Conservation (phyloP, 1,284 basidiomycete genomes). For the Irpex sp. region DNA sequence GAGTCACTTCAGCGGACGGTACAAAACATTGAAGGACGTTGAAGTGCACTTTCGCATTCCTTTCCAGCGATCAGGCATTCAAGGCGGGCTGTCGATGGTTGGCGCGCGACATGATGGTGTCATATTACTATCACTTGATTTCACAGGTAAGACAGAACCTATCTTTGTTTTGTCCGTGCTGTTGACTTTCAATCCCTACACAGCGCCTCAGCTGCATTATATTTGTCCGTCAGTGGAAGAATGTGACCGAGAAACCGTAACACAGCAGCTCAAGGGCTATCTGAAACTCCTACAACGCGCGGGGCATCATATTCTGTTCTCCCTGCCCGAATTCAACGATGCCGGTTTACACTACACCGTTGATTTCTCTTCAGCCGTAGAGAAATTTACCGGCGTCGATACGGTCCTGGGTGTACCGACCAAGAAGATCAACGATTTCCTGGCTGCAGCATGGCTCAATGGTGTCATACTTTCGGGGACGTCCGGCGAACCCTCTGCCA, state of each 20-base stretch:
- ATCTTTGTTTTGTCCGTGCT: background rate
- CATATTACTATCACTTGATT: conserved; percentile 25
- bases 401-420: conserved; percentile 34
- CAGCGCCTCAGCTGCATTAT: background rate
- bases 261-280: conserved; percentile 29
- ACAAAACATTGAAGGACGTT: conserved; percentile 17
- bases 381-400: conserved; percentile 20
- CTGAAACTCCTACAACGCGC: conserved; percentile 33
- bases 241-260: background rate
- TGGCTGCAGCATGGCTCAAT: conserved; percentile 39
- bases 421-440: conserved; percentile 38
- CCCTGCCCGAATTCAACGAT: conserved; percentile 38
- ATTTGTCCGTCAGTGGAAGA: background rate
- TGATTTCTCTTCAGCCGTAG: conserved; percentile 31
- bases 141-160: conserved; percentile 11
- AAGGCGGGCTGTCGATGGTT: conserved; percentile 19
- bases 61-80: conserved; percentile 20
- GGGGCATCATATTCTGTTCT: conserved; percentile 38
- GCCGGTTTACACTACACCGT: conserved; percentile 25
- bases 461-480: conserved; percentile 31
- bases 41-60: conserved; percentile 26
- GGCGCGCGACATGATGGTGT: conserved; percentile 25
- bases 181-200: background rate
- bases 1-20: background rate
- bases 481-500: conserved; percentile 18